Evolutionary conservation across 177 flowering plant species (phyloP), one percentile per base, ranked within the genome.

Genomic region (Vitis hybrid): DNA sequence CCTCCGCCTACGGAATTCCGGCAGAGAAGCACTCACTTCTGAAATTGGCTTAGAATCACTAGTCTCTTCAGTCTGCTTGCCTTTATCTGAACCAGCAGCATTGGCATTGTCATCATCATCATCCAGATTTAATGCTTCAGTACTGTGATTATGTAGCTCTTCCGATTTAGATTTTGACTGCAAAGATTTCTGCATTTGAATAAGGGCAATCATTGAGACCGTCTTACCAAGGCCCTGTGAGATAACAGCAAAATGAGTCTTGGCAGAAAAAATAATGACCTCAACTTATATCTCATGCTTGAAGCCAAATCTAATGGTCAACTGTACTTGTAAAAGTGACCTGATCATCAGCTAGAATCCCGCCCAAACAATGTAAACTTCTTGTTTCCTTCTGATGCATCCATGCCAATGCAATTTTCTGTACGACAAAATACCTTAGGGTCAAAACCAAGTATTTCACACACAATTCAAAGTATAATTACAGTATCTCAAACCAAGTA

Each of bases 291-390:
- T 13, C 49, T 50, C 31, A 50, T 22, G 59, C 20, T 49, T 22
- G 6, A 68, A 65, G n/a, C 20, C 14, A 62, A 58, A 48, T 14
- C 16, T 3, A 69, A 51, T 7, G 50, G 58, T 50, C 22, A 72
- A 15, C 15, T 58, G n/a, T 8, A 31, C 5, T 49, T 26, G 8
- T 29, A 20, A 7, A 8, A 63, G 61, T 64, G 64, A 94, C 99
- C 98, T 96, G 98, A 75, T 96, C 99, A 86, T 96, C 98, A 45
- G 99, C 99, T 63, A 96, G 81, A 72, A 96, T 88, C 70, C 99
- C 99, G 68, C 99, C 99, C 74, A 83, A 77, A 76, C 98, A 96
- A 72, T 80, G 87, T 50, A 73, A 54, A 75, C 91, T 82, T 70
- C 68, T 76, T 15, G 86, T 86, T 85, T 96, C 99, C 82, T 90